A percentile compares a stretch with the other conserved stretches of the same genome.
Evolutionary conservation across 345 rosid genomes (phyloP).

Genomic region (Eucalyptus shirleyi): DNA sequence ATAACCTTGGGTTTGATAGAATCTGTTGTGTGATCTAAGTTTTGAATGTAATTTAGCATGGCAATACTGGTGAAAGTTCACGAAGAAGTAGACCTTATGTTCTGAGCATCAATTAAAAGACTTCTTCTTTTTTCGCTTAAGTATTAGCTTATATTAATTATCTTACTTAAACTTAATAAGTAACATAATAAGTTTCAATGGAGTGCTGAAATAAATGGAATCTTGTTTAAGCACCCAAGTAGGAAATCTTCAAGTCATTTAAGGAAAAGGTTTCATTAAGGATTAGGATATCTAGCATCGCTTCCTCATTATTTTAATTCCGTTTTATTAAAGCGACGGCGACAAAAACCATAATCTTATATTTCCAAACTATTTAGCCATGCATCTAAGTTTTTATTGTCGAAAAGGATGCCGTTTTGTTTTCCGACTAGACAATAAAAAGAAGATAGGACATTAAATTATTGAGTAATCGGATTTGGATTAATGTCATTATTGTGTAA

Average conservation of each 20-base stretch:
- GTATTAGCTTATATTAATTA: neutral
- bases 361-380: neutral
- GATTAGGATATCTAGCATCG: neutral
- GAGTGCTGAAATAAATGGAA: neutral
- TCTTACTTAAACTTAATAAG: neutral
- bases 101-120: neutral
- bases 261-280: neutral
- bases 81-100: neutral
- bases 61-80: neutral
- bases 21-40: neutral
- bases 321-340: neutral
- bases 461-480: neutral
- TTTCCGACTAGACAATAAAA: neutral
- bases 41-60: neutral
- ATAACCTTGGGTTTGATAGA: neutral
- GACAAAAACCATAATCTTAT: neutral
- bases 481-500: neutral
- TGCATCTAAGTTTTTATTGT: neutral
- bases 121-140: neutral
- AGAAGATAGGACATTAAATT: neutral
- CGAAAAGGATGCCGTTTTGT: neutral
- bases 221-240: neutral
- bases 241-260: neutral
- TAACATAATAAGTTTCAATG: neutral
- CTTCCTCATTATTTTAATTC: neutral